Evolutionary conservation across 768 basidiomycete genomes (phyloP).

Genomic region (Boletus patriciae): DNA sequence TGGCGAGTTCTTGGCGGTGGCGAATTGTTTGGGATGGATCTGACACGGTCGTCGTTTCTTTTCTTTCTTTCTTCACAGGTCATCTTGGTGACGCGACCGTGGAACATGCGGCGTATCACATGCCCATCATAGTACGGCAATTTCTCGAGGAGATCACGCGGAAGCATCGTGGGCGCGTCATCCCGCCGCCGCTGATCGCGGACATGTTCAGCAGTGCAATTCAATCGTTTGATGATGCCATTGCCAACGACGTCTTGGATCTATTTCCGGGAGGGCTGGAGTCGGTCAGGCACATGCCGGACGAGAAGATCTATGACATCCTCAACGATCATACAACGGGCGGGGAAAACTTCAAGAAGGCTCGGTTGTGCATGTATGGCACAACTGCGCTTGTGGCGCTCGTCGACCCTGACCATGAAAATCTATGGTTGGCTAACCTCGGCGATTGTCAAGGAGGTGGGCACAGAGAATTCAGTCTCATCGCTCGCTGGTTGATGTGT

Average conservation of each 20-base stretch:
- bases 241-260: slow-evolving; percentile 62
- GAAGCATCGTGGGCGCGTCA: slow-evolving; percentile 38
- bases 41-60: neutral
- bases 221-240: slow-evolving; percentile 62
- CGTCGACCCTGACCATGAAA: slow-evolving; percentile 63
- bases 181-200: slow-evolving; percentile 52
- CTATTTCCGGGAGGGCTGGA: slow-evolving; percentile 58
- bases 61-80: slow-evolving; percentile 38
- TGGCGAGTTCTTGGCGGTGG: slow-evolving; percentile 42
- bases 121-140: slow-evolving; percentile 65
- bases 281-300: slow-evolving; percentile 49
- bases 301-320: slow-evolving; percentile 54
- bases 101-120: slow-evolving; percentile 64
- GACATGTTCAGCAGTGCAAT: slow-evolving; percentile 59
- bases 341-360: slow-evolving; percentile 62
- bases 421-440: slow-evolving; percentile 78
- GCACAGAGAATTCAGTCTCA: slow-evolving; percentile 23
- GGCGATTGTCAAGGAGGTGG: slow-evolving; percentile 78
- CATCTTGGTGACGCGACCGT: slow-evolving; percentile 71
- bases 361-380: slow-evolving; percentile 74
- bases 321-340: slow-evolving; percentile 65
- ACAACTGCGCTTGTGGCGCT: slow-evolving; percentile 75
- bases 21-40: neutral
- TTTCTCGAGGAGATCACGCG: slow-evolving; percentile 47
- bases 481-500: slow-evolving; percentile 9